A percentile compares a stretch with the other conserved stretches of the same genome.
These are phyloP conservation scores for Mallotus repandus DNA, from an alignment of 441 rosid genomes.

Conservation along the genomic window DNA sequence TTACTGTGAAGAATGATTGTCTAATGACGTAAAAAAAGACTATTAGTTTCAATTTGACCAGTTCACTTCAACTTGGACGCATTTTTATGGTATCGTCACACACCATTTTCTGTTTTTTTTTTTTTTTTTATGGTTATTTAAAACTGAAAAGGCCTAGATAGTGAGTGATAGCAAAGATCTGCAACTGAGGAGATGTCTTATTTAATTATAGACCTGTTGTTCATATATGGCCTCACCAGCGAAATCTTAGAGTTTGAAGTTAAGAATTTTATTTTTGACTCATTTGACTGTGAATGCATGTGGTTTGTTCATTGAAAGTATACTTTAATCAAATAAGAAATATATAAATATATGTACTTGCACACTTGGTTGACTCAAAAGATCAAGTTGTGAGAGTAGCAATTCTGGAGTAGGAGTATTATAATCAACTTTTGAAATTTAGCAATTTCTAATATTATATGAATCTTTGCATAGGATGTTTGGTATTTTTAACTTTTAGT, in stretches of 20 bases:
- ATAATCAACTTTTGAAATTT: constrained; percentile 6
- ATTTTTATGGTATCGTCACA: background rate
- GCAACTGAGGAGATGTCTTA: background rate
- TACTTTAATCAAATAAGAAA: constrained; percentile 1
- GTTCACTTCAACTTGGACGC: background rate
- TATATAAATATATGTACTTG: background rate
- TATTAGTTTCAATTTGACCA: background rate
- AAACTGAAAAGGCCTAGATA: background rate
- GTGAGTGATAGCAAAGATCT: constrained; percentile 10
- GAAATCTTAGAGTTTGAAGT: too few relatives aligned
- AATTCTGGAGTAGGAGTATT: background rate
- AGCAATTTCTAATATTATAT: background rate
- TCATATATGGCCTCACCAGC: too few relatives aligned
- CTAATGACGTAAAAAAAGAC: too few relatives aligned
- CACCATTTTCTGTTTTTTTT: background rate
- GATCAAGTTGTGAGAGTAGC: background rate
- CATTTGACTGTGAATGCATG: too few relatives aligned
- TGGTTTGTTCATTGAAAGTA: background rate
- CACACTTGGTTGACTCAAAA: background rate
- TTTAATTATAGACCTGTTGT: too few relatives aligned
- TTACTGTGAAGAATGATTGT: too few relatives aligned
- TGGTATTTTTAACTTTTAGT: background rate
- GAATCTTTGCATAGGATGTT: background rate
- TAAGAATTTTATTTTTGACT: background rate
- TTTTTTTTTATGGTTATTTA: background rate